phyloP scores from a whole-genome alignment of 2,329 filamentous ascomycete genomes.

The Trichoderma atroviride region DNA sequence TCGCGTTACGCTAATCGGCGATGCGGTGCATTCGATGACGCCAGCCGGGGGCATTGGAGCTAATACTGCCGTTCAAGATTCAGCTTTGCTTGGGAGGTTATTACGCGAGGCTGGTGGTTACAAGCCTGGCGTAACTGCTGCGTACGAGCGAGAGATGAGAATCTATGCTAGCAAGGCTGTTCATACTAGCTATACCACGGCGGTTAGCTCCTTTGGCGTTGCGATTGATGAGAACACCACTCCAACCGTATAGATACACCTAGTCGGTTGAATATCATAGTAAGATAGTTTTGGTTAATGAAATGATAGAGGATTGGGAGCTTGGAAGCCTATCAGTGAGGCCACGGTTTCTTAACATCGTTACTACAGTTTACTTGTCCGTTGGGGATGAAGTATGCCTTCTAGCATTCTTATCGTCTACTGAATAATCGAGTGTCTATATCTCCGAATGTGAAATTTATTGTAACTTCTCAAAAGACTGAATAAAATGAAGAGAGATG shows the following conservation, averaged over 20 bases:
- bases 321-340: background rate
- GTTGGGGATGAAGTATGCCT: background rate
- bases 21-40: conserved; percentile 61
- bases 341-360: background rate
- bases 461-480: too few species aligned
- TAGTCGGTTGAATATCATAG: background rate
- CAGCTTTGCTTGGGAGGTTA: conserved; percentile 56
- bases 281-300: background rate
- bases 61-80: conserved; percentile 59
- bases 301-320: background rate
- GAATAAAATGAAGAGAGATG: too few species aligned
- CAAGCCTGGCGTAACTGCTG: conserved; percentile 54
- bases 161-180: conserved; percentile 62
- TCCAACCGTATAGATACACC: background rate
- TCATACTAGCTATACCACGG: conserved; percentile 53
- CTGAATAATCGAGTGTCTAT: background rate
- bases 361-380: background rate
- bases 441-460: background rate
- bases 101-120: conserved; percentile 57
- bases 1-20: conserved; percentile 61
- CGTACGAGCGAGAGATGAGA: conserved; percentile 65
- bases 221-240: conserved; percentile 47
- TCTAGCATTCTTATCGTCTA: background rate
- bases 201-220: conserved; percentile 48
- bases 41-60: conserved; percentile 59